A percentile compares a stretch with the other conserved stretches of the same genome.
Evolutionary conservation across 345 rosid species (phyloP).

Genomic region (Diplotaxis tenuifolia): DNA sequence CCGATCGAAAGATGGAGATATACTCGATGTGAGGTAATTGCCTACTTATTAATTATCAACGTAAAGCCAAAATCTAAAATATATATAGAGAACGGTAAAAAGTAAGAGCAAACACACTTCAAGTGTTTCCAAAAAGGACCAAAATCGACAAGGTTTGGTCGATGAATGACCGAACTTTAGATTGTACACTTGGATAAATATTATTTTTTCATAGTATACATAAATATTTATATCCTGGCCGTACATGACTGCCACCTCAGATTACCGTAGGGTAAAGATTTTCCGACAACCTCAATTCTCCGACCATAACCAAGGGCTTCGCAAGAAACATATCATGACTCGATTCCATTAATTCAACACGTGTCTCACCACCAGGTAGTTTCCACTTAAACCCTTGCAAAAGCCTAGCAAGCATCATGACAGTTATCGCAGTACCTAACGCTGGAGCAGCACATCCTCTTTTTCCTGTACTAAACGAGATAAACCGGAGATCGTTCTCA

Average conservation of each 20-base stretch:
- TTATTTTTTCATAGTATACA: background rate
- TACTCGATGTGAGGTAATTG: no score
- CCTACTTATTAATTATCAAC: no score
- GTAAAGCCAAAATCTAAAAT: no score
- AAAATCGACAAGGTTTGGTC: slow-evolving; percentile 7
- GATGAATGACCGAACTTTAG: slow-evolving; percentile 7
- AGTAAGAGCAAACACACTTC: slow-evolving; percentile 19
- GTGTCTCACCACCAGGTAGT: slow-evolving; percentile 18
- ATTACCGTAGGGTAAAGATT: slow-evolving; percentile 32
- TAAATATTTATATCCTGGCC: background rate
- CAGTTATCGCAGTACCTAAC: slow-evolving; percentile 46
- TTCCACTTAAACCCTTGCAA: slow-evolving; percentile 49
- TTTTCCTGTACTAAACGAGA: slow-evolving; percentile 50
- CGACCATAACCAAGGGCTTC: slow-evolving; percentile 37
- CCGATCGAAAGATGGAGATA: no score
- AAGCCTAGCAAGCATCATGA: slow-evolving; percentile 49
- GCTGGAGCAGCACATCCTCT: slow-evolving; percentile 43
- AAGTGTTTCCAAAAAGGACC: slow-evolving; percentile 19
- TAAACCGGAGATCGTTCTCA: slow-evolving; percentile 47
- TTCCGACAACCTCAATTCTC: slow-evolving; percentile 38
- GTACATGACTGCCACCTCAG: background rate
- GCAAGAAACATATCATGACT: slow-evolving; percentile 33
- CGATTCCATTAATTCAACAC: slow-evolving; percentile 36
- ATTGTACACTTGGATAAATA: background rate
- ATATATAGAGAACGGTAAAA: no score